Percentiles rank a stretch among this genome's conserved stretches.
These are phyloP conservation scores for Aspergillus fructus DNA, from an alignment of 2,329 filamentous ascomycete species.

Conservation along the genomic window DNA sequence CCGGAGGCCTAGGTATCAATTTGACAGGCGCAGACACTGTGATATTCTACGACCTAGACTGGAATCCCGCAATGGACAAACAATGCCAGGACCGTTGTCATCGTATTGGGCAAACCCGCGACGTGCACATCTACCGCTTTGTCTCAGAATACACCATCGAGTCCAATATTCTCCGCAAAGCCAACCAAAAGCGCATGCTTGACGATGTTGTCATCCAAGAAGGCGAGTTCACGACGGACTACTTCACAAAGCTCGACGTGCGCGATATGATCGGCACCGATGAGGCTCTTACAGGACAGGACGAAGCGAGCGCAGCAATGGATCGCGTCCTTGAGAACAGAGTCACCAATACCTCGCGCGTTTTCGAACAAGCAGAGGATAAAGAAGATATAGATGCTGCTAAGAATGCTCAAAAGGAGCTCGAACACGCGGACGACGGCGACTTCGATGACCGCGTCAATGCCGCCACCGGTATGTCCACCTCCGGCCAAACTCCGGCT, in stretches of 20 bases:
- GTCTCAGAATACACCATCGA: constrained; percentile 94
- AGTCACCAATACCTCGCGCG: constrained; percentile 65
- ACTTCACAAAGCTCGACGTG: constrained; percentile 76
- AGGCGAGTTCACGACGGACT: constrained; percentile 95
- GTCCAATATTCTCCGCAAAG: constrained; percentile 94
- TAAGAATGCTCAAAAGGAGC: constrained; percentile 82
- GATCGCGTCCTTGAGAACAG: constrained; percentile 76
- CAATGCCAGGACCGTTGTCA: constrained; percentile 98
- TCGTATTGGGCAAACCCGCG: constrained; percentile 93
- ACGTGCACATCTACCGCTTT: constrained; percentile 96
- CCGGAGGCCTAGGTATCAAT: constrained; percentile 93
- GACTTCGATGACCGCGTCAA: constrained; percentile 70
- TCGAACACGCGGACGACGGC: constrained; percentile 76
- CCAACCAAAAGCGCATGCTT: constrained; percentile 94
- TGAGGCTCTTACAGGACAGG: constrained; percentile 59
- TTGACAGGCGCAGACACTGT: constrained; percentile 95
- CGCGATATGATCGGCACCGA: constrained; percentile 65
- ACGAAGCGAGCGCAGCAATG: constrained; percentile 78
- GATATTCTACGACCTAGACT: constrained; percentile 98
- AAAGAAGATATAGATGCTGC: constrained; percentile 88
- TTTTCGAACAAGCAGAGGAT: constrained; percentile 87
- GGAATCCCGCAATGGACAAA: constrained; percentile 99
- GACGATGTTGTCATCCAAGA: constrained; percentile 99
- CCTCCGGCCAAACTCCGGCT: constrained; percentile 22
- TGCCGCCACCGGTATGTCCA: constrained; percentile 30